A percentile compares a stretch with the other conserved stretches of the same genome.
phyloP scores from a whole-genome alignment of 495 filamentous ascomycete genomes.

The Bombardia bombarda region DNA sequence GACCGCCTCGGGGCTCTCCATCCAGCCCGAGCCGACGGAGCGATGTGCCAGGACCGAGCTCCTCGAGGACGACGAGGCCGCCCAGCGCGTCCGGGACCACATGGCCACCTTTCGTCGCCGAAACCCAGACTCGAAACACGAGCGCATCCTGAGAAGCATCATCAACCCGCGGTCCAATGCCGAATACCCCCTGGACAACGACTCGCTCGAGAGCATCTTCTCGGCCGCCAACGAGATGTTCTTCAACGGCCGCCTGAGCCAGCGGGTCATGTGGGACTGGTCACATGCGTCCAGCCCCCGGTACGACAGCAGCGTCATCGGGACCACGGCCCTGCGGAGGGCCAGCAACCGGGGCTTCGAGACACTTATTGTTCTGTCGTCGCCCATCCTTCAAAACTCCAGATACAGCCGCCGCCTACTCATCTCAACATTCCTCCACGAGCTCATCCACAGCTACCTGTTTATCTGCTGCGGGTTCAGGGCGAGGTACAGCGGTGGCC shows the following conservation, averaged over 20 bases:
- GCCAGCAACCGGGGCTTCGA: constrained; percentile 37
- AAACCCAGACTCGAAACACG: constrained; percentile 38
- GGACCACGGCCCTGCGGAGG: constrained; percentile 43
- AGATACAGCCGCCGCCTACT: constrained; percentile 44
- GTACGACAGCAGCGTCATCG: constrained; percentile 39
- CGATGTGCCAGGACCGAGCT: constrained; percentile 18
- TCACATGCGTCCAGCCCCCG: constrained; percentile 22
- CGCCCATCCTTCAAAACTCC: constrained; percentile 36
- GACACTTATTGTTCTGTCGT: constrained; percentile 46
- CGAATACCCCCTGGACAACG: constrained; percentile 40
- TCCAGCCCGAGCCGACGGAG: constrained; percentile 20
- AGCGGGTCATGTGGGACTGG: constrained; percentile 48
- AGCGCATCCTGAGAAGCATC: constrained; percentile 40
- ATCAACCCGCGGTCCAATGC: constrained; percentile 34
- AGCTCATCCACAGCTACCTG: constrained; percentile 50
- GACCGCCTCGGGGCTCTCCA: constrained; percentile 26
- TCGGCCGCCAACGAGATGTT: constrained; percentile 46
- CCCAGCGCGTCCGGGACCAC: constrained; percentile 31
- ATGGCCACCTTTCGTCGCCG: constrained; percentile 31
- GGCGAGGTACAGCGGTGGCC: constrained; percentile 40
- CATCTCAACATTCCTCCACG: constrained; percentile 50
- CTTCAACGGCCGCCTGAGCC: constrained; percentile 40
- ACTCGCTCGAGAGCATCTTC: constrained; percentile 41
- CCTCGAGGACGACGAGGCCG: constrained; percentile 31
- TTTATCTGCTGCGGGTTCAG: constrained; percentile 47